Base-by-base conservation (phyloP, 805 yeast species). In the Candida verbasci region DNA sequence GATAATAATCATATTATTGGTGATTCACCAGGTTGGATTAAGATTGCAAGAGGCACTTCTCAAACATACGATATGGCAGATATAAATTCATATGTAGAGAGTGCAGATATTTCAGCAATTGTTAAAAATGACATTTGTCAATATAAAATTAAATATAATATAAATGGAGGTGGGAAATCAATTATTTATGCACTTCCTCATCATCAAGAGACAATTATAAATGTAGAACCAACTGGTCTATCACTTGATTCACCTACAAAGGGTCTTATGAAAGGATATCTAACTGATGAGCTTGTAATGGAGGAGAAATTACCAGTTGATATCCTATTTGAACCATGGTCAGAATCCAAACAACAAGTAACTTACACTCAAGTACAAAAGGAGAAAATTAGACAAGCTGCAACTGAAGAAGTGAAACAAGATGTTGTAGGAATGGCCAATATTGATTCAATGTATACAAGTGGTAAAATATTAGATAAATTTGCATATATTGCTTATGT, bases 381-480 rank as follows among this genome's bases (percentile, higher is more conserved):
- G 25, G 46, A 54, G 2, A 39, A 59, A 21, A 72, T 84, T 23
- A 56, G 62, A 9, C 47, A 53, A 15, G 74, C 74, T 1, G 82
- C 85, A 2, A 52, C 48, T n/a, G 42, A 55, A 4, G 93, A 84
- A 47, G 56, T 74, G 8, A 49, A 68, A 20, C 75, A 67, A 35
- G 85, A 82, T 43, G 70, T 82, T 24, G 60, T 61, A 3, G 72
- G 69, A 12, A 74, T 71, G 56, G 72, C 82, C n/a, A 64, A 82
- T 49, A 64, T 81, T 9, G 86, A 86, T 43, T 86, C 96, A 0
- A 89, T 89, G 85, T 91, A 91, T 60, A 79, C 86, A 15, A 74
- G 95, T 2, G 98, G 97, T 9, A 91, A 93, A 56, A 71, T 78
- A 18, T 64, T 89, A 34, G 96, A 88, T 47, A 93, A 89, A 61